Evolutionary conservation across 139 green algal species (phyloP).

Genomic region (Asterochloris sp.): DNA sequence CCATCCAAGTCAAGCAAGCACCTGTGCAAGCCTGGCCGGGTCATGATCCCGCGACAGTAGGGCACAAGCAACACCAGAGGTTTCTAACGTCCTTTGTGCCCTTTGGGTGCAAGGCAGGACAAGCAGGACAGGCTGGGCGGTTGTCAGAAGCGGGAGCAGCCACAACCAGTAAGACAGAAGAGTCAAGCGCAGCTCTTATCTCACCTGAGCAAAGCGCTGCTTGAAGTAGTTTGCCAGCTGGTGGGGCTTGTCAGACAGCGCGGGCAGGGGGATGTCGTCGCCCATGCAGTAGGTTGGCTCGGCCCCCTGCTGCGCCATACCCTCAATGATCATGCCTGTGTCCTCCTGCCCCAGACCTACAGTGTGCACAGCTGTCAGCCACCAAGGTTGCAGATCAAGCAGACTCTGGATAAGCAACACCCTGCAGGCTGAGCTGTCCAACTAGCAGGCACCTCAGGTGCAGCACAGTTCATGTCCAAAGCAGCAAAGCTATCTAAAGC

Average conservation of each 20-base stretch:
- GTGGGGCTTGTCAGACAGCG: constrained; percentile 87
- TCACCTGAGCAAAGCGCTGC: constrained; percentile 94
- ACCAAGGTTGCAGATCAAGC: background rate
- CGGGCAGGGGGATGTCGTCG: constrained; percentile 95
- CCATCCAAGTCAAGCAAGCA: too few species aligned
- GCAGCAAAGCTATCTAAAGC: background rate
- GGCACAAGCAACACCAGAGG: too few species aligned
- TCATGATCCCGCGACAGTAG: background rate
- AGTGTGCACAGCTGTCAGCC: background rate
- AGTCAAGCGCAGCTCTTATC: constrained; percentile 18
- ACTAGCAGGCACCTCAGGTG: background rate
- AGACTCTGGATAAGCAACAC: background rate
- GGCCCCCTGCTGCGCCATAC: constrained; percentile 82
- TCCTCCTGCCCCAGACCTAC: constrained; percentile 85
- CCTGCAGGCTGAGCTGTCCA: background rate
- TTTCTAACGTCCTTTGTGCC: too few species aligned
- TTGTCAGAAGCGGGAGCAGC: background rate
- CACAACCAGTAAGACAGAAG: background rate
- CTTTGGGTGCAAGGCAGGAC: too few species aligned
- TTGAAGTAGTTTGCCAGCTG: constrained; percentile 99
- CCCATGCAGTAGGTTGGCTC: constrained; percentile 99
- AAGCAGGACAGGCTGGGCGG: too few species aligned
- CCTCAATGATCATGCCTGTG: constrained; percentile 94
- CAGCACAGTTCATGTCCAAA: background rate
- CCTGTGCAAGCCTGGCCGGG: background rate